Percentiles rank a stretch among this genome's conserved stretches.
Evolutionary conservation across 2,329 filamentous ascomycete genomes (phyloP).

Genomic region (Shiraia sp.): DNA sequence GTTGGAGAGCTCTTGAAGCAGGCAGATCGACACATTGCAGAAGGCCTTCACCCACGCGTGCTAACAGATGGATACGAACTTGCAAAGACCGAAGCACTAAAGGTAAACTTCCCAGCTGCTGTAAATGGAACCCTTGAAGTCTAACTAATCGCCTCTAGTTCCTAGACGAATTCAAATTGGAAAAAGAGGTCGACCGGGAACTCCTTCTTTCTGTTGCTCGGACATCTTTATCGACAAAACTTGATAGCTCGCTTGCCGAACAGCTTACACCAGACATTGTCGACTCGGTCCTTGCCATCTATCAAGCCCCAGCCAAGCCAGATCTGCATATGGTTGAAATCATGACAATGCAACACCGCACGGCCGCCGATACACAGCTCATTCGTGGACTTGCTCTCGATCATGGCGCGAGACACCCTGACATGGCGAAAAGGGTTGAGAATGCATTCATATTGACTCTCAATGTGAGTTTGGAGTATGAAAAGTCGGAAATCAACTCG

Average conservation of each 20-base stretch:
- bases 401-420: constrained; percentile 93
- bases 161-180: constrained; percentile 89
- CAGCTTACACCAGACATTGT: constrained; percentile 94
- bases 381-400: constrained; percentile 92
- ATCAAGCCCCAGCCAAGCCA: constrained; percentile 85
- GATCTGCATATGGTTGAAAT: constrained; percentile 99
- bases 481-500: constrained; percentile 99
- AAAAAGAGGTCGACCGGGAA: constrained; percentile 87
- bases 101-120: constrained; percentile 57
- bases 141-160: constrained; percentile 61
- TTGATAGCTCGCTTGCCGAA: constrained; percentile 85
- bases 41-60: constrained; percentile 94
- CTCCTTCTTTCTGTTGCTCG: constrained; percentile 89
- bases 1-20: constrained; percentile 98
- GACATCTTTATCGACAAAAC: constrained; percentile 93
- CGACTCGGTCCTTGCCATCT: constrained; percentile 93
- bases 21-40: constrained; percentile 91
- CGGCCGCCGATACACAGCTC: constrained; percentile 92
- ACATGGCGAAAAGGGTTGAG: constrained; percentile 96
- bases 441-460: constrained; percentile 94
- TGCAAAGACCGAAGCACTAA: constrained; percentile 88
- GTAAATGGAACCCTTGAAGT: too few relatives aligned
- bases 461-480: constrained; percentile 96
- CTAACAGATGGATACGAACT: constrained; percentile 98
- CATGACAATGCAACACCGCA: constrained; percentile 99